Evolutionary conservation across 768 basidiomycete genomes (phyloP).

Genomic region (Tulasnella sp.): DNA sequence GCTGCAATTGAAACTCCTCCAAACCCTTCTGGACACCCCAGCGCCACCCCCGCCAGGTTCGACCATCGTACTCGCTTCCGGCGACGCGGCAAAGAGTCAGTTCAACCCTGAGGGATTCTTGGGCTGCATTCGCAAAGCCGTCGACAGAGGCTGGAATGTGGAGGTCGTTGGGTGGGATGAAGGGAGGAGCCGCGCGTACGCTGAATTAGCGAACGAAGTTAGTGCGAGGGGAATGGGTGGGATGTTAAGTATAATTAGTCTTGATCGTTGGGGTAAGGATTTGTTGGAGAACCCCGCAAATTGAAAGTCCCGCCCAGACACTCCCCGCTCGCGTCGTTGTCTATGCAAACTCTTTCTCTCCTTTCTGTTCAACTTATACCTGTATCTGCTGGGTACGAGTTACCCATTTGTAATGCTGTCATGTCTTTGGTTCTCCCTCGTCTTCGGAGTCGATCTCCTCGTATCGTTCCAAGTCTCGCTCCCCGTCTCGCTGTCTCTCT

Average conservation of each 20-base stretch:
- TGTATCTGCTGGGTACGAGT: background rate
- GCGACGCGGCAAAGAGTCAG: constrained; percentile 88
- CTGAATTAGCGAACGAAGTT: constrained; percentile 34
- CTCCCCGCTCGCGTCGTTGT: background rate
- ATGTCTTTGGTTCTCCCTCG: background rate
- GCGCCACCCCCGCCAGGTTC: constrained; percentile 56
- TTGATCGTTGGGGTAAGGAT: constrained; percentile 64
- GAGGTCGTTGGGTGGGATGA: constrained; percentile 92
- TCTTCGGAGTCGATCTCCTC: constrained; percentile 1
- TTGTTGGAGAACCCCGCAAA: constrained; percentile 36
- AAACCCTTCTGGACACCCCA: constrained; percentile 71
- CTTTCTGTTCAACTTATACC: background rate
- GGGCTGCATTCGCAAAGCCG: constrained; percentile 77
- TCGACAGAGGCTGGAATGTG: constrained; percentile 90
- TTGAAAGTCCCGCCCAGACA: background rate
- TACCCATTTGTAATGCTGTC: background rate
- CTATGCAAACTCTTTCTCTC: background rate
- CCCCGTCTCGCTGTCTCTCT: constrained; percentile 9
- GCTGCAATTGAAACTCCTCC: constrained; percentile 86
- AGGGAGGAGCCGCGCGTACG: constrained; percentile 75
- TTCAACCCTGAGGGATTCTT: constrained; percentile 93
- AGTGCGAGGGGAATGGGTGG: constrained; percentile 52
- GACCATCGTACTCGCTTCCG: constrained; percentile 88
- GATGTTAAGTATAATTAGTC: constrained; percentile 48
- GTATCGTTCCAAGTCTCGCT: background rate